Base-by-base conservation (phyloP, 352 stramenopile genomes). In the Phytophthora palmivora region DNA sequence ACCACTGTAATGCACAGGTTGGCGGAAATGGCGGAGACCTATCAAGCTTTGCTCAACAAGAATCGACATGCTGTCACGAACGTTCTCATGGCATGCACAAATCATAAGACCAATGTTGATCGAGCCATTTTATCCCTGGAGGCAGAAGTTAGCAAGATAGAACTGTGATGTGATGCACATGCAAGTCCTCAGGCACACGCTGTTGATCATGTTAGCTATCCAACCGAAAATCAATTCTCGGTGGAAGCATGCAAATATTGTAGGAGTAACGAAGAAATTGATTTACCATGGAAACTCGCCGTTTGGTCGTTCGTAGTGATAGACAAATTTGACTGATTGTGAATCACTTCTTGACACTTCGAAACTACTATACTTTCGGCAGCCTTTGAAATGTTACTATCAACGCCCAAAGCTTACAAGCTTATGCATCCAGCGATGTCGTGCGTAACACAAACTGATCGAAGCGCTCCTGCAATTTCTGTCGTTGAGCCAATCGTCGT, bases 401-500 rank as follows among this genome's bases (percentile, higher is more conserved):
- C 16, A 52, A 57, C 26, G 47, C 46, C 24, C 6, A 28, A 28
- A 28, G 22, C 51, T 39, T n/a, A n/a, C n/a, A n/a, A n/a, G n/a
- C n/a, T 36, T 70, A 73, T 28, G 22, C 58, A 49, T 77, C 58
- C 12, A 74, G 45, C 22, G 81, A 86, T 52, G 78, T 90, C 21
- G 81, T 80, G 47, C 86, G 86, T 64, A 87, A 54, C 44, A 95
- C 83, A 47, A 95, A 88, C 52, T 91, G 81, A 61, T 95, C 80
- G 52, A 95, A 95, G 51, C 87, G 84, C 64, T 95, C 81, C 63
- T 94, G 87, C 21, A 95, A 68, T 67, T 91, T 90, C 71, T 93
- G 84, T 21, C 87, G 83, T 53, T 95, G 84, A 8, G 81, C 87
- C 56, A 89, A 72, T 26, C 87, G 83, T 70, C 89, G 89, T 32